Evolutionary conservation across 1,284 basidiomycete species (phyloP).

Genomic region (Rhodotorula sp.): DNA sequence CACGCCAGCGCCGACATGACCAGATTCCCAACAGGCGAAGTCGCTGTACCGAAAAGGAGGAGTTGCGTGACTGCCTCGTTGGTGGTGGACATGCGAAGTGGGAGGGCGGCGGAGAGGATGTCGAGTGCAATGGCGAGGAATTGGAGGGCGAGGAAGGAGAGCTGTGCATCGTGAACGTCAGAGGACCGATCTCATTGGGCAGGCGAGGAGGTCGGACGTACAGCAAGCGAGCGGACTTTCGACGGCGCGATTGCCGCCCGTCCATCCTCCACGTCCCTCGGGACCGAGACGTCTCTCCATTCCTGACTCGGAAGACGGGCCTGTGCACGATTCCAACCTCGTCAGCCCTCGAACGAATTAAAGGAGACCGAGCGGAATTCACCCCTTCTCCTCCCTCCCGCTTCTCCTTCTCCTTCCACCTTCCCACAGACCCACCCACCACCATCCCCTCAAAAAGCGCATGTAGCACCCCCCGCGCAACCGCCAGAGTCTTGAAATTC

Average conservation of each 20-base stretch:
- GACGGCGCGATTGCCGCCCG: background rate
- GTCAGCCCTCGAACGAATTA: too few relatives aligned
- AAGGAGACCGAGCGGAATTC: too few relatives aligned
- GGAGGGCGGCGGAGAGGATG: conserved; percentile 12
- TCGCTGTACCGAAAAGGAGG: too few relatives aligned
- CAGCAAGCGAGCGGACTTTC: background rate
- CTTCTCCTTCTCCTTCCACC: too few relatives aligned
- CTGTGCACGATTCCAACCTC: too few relatives aligned
- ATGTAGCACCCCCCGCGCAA: conserved; percentile 11
- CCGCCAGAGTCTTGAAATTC: background rate
- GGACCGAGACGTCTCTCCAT: background rate
- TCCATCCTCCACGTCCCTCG: background rate
- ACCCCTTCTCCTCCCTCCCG: too few relatives aligned
- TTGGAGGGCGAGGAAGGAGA: background rate
- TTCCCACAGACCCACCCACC: too few relatives aligned
- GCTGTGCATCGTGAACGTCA: background rate
- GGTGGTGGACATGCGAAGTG: background rate
- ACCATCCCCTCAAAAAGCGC: background rate
- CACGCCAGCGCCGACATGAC: too few relatives aligned
- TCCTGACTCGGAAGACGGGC: too few relatives aligned
- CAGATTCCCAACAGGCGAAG: too few relatives aligned
- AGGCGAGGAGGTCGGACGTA: background rate
- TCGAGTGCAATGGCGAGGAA: background rate
- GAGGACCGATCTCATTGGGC: background rate
- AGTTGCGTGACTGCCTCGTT: background rate